A percentile compares a stretch with the other conserved stretches of the same genome.
Conservation (phyloP, 2,329 filamentous ascomycete genomes). For the Penicillium sp. region DNA sequence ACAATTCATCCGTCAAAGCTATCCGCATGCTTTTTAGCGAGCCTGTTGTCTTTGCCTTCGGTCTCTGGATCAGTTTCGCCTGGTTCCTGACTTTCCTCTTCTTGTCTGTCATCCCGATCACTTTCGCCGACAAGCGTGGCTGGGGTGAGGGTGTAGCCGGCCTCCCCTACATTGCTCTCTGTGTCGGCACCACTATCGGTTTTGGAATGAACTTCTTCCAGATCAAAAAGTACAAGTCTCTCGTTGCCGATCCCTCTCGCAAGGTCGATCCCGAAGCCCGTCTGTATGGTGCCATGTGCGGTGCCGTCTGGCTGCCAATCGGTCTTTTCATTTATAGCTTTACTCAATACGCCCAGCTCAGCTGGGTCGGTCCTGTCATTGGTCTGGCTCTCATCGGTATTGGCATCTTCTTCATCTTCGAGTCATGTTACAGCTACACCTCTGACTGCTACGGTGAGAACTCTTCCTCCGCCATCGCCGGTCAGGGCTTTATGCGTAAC, state of each 20-base stretch:
- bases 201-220: conserved; percentile 53
- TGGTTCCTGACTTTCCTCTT: conserved; percentile 58
- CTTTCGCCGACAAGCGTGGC: conserved; percentile 53
- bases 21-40: conserved; percentile 52
- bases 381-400: conserved; percentile 53
- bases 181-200: conserved; percentile 50
- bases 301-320: conserved; percentile 49
- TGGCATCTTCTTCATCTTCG: conserved; percentile 54
- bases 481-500: conserved; percentile 55
- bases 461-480: conserved; percentile 45
- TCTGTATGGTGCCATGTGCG: conserved; percentile 52
- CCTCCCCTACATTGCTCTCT: conserved; percentile 54
- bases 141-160: conserved; percentile 53
- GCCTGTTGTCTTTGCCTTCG: conserved; percentile 52
- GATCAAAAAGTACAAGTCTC: conserved; percentile 51
- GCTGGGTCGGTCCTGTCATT: conserved; percentile 53
- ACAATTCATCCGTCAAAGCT: conserved; percentile 53
- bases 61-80: conserved; percentile 54
- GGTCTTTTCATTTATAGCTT: conserved; percentile 57
- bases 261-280: conserved; percentile 48
- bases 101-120: conserved; percentile 53
- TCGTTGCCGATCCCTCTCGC: conserved; percentile 36
- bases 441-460: conserved; percentile 54
- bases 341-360: conserved; percentile 52
- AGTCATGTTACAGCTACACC: conserved; percentile 50